These are phyloP conservation scores for Turritis glabra DNA, from an alignment of 345 rosid genomes.

Conservation along the genomic window DNA sequence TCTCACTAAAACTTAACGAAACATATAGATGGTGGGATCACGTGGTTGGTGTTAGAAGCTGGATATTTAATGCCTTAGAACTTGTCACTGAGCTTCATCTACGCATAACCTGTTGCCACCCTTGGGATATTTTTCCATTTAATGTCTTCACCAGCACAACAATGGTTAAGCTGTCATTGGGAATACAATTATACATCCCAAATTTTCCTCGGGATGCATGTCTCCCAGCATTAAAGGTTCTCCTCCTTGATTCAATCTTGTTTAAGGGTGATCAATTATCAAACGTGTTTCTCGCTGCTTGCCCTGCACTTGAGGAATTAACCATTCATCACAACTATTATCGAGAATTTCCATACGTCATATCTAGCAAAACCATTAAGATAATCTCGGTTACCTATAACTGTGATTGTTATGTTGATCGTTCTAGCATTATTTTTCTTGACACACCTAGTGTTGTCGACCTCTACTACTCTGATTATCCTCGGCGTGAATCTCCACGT, in stretches of 20 bases:
- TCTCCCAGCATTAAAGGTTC: background rate
- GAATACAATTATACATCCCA: accelerated
- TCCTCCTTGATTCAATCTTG: background rate
- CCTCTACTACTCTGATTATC: background rate
- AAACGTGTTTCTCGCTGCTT: background rate
- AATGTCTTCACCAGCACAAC: background rate
- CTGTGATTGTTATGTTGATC: accelerated
- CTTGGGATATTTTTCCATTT: too few species aligned
- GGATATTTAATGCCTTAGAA: background rate
- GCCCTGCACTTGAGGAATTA: background rate
- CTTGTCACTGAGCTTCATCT: background rate
- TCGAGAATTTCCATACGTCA: accelerated
- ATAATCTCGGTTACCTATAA: background rate
- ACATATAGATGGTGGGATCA: background rate
- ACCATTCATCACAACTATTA: background rate
- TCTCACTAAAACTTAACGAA: background rate
- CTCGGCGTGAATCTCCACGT: background rate
- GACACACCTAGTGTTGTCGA: background rate
- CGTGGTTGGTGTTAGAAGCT: background rate
- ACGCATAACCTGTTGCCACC: too few species aligned
- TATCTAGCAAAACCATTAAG: background rate
- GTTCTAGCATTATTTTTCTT: background rate
- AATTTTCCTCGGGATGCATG: background rate
- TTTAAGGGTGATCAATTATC: background rate
- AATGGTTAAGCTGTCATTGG: background rate